Evolutionary conservation across 208 protist genomes (phyloP).

Genomic region (Phytomonas sp.): DNA sequence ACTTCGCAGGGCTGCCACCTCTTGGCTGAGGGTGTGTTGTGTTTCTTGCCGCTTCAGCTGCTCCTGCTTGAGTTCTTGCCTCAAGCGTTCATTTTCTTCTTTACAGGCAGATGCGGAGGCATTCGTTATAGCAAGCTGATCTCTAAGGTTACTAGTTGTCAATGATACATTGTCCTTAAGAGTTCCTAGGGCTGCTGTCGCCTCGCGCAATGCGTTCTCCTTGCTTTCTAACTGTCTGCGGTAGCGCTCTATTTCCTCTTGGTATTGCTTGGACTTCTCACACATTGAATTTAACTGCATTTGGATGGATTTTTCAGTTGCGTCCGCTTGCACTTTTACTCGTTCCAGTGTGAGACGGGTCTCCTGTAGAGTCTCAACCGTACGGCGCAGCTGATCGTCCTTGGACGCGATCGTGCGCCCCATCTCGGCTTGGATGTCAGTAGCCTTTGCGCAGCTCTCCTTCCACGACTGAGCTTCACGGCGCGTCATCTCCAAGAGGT

Average conservation of each 20-base stretch:
- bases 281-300: slow-evolving; percentile 17
- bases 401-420: too few species aligned
- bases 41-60: slow-evolving; percentile 29
- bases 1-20: slow-evolving; percentile 19
- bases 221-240: slow-evolving; percentile 18
- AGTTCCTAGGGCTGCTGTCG: slow-evolving; percentile 8
- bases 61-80: slow-evolving; percentile 28
- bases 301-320: slow-evolving; percentile 9
- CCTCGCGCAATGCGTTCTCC: slow-evolving; percentile 21
- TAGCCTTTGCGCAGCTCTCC: not conserved
- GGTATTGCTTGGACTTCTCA: slow-evolving; percentile 20
- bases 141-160: slow-evolving; percentile 22
- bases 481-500: not conserved
- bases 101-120: slow-evolving; percentile 16
- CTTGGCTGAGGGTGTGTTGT: slow-evolving; percentile 22
- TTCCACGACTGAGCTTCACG: not conserved
- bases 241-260: slow-evolving; percentile 17
- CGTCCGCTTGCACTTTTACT: too few species aligned
- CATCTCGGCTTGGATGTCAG: too few species aligned
- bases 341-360: too few species aligned
- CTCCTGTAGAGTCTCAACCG: too few species aligned
- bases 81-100: slow-evolving; percentile 34
- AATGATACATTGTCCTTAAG: slow-evolving; percentile 18
- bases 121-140: slow-evolving; percentile 27
- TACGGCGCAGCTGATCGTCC: too few species aligned